A percentile compares a stretch with the other conserved stretches of the same genome.
Evolutionary conservation across 1,139 yeast species (phyloP).

Genomic region (Pichia sp.): DNA sequence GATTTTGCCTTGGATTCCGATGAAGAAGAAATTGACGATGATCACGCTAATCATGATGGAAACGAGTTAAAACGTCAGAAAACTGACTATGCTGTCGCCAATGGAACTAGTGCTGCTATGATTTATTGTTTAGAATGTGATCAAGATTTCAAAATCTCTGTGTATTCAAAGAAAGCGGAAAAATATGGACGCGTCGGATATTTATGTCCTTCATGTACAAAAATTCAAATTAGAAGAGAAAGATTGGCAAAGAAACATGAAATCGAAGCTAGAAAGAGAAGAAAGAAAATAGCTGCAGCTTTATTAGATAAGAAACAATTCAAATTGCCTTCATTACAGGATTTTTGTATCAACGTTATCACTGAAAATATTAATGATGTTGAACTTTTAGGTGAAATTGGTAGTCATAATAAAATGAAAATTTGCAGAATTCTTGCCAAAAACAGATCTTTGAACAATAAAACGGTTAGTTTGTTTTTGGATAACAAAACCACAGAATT

Average conservation of each 20-base stretch:
- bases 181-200: constrained; percentile 45
- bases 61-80: constrained; percentile 16
- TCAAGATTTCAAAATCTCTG: constrained; percentile 50
- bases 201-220: constrained; percentile 63
- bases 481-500: constrained; percentile 50
- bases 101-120: constrained; percentile 31
- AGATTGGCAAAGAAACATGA: constrained; percentile 45
- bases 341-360: constrained; percentile 66
- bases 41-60: constrained; percentile 35
- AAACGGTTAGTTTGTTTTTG: constrained; percentile 67
- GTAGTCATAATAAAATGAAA: constrained; percentile 55
- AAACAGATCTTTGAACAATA: constrained; percentile 69
- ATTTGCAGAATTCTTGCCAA: constrained; percentile 72
- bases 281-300: constrained; percentile 79
- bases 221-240: constrained; percentile 39
- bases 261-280: constrained; percentile 58
- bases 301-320: constrained; percentile 64
- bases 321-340: constrained; percentile 68
- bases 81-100: constrained; percentile 22
- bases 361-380: constrained; percentile 70
- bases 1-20: constrained; percentile 21
- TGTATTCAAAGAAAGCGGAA: constrained; percentile 53
- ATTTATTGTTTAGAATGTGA: constrained; percentile 55
- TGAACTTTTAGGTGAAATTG: constrained; percentile 76
- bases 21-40: constrained; percentile 33